Conservation (phyloP, 495 filamentous ascomycete genomes). For the Durotheca rogersii region DNA sequence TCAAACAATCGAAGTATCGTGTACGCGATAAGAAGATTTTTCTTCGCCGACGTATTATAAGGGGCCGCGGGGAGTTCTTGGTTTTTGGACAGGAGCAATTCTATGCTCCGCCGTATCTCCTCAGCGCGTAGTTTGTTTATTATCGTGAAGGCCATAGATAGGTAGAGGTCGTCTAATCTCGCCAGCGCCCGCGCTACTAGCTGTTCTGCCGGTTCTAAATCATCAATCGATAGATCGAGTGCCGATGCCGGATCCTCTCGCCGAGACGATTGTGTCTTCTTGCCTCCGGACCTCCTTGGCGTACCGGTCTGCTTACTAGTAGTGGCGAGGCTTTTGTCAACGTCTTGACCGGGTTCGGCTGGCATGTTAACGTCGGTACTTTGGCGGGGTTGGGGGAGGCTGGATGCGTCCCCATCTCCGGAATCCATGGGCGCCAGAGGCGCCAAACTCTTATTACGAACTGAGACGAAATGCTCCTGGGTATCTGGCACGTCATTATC, state of each 20-base stretch:
- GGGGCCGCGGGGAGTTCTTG: conserved; percentile 18
- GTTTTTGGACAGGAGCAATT: not conserved
- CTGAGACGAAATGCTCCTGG: conserved; percentile 1
- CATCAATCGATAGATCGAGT: conserved; percentile 17
- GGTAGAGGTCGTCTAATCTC: conserved; percentile 11
- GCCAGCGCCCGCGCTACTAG: conserved; percentile 14
- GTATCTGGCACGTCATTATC: not conserved
- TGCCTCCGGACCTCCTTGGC: not conserved
- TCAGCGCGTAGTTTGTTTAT: not conserved
- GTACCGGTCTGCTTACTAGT: not conserved
- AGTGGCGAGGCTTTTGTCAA: conserved; percentile 23
- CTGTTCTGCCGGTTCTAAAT: conserved; percentile 22
- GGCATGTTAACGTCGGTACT: conserved; percentile 12
- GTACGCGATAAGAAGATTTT: conserved; percentile 7
- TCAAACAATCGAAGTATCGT: conserved; percentile 28
- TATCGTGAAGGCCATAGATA: conserved; percentile 17
- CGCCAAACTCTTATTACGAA: not conserved
- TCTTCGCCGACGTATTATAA: conserved; percentile 10
- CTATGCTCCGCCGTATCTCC: conserved; percentile 6
- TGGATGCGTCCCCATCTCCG: no score
- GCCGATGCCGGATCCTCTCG: conserved; percentile 1
- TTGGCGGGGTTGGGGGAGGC: no score
- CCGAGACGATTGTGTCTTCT: not conserved
- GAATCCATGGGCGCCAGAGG: conserved; percentile 1
- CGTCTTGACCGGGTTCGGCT: conserved; percentile 2